Conservation (phyloP, 345 rosid species). For the Heritiera fomes region DNA sequence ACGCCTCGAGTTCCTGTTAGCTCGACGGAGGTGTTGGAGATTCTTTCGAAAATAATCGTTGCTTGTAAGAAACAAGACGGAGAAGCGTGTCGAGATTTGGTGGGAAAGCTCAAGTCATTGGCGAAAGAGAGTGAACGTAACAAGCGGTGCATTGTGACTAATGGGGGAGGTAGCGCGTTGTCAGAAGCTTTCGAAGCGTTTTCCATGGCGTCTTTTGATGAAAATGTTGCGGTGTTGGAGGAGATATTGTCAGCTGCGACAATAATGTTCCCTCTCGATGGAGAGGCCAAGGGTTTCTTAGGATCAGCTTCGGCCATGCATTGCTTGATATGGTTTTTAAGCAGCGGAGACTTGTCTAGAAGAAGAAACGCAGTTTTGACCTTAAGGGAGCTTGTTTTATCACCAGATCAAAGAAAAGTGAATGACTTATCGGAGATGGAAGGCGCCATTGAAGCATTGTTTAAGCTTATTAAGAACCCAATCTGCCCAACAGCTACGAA, state of each 20-base stretch:
- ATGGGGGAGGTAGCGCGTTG: constrained; percentile 42
- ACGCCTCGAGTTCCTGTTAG: constrained; percentile 79
- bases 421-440: constrained; percentile 41
- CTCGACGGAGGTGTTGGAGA: constrained; percentile 36
- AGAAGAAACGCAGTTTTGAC: constrained; percentile 60
- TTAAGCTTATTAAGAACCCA: constrained; percentile 60
- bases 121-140: constrained; percentile 64
- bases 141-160: constrained; percentile 46
- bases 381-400: constrained; percentile 45
- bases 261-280: constrained; percentile 46
- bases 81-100: constrained; percentile 34
- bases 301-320: constrained; percentile 50
- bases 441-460: constrained; percentile 58
- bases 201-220: constrained; percentile 34
- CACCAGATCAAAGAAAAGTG: constrained; percentile 38
- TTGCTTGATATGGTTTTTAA: constrained; percentile 49
- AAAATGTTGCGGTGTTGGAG: constrained; percentile 38
- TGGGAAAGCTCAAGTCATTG: constrained; percentile 48
- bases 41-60: constrained; percentile 26
- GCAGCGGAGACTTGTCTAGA: constrained; percentile 43
- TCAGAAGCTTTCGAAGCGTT: constrained; percentile 48
- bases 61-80: constrained; percentile 26
- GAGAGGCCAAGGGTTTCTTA: constrained; percentile 41
- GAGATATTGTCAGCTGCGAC: constrained; percentile 59
- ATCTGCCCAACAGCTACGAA: constrained; percentile 60